These are phyloP conservation scores for Wickerhamomyces bovis DNA, from an alignment of 805 yeast species.

Conservation along the genomic window DNA sequence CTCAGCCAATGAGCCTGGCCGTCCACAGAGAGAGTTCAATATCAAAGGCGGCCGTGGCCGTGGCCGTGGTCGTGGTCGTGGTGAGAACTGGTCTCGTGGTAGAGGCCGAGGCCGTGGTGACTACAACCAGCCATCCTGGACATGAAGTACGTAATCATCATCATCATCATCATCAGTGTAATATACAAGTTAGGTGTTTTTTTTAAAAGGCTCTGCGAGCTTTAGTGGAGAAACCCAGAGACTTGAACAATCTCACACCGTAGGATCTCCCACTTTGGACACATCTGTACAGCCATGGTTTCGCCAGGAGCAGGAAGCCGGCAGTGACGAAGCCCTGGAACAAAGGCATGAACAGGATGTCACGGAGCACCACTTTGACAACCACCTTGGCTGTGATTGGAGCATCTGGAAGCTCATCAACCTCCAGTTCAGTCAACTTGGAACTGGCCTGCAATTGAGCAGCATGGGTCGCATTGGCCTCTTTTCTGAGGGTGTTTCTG, in stretches of 20 bases:
- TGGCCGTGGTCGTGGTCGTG: background rate
- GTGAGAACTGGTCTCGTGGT: constrained; percentile 6
- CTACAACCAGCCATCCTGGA: constrained; percentile 3
- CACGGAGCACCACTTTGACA: constrained; percentile 4
- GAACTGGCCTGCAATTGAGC: background rate
- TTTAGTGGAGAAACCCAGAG: background rate
- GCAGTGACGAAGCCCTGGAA: constrained; percentile 5
- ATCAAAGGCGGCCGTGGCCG: constrained; percentile 8
- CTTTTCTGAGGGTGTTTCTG: background rate
- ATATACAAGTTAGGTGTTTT: background rate
- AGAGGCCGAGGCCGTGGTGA: constrained; percentile 10
- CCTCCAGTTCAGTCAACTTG: constrained; percentile 24
- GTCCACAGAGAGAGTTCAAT: constrained; percentile 23
- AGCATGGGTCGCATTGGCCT: background rate
- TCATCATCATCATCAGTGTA: background rate
- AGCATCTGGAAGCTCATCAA: constrained; percentile 68
- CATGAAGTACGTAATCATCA: background rate
- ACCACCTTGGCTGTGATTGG: constrained; percentile 16
- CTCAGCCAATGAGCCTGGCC: constrained; percentile 36
- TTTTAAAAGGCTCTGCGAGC: background rate
- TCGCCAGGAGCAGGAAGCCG: constrained; percentile 1
- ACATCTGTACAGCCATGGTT: constrained; percentile 4
- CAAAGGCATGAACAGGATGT: constrained; percentile 7
- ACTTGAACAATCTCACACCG: background rate
- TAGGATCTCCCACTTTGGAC: background rate